These are phyloP conservation scores for Plasmodium reichenowi DNA, from an alignment of 169 alveolate species.

Conservation along the genomic window DNA sequence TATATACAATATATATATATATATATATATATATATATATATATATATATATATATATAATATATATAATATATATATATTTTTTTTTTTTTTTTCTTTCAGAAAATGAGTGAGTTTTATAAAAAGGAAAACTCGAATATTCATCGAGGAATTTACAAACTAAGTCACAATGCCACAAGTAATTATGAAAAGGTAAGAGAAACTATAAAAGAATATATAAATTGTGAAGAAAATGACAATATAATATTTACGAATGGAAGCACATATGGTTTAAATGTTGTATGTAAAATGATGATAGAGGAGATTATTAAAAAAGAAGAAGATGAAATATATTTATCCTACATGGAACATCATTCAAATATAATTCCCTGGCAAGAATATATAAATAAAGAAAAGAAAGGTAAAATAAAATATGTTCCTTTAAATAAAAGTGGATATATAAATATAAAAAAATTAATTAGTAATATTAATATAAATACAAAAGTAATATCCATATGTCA, in stretches of 20 bases:
- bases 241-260: constrained; percentile 84
- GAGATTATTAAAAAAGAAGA: constrained; percentile 51
- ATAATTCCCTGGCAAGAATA: constrained; percentile 84
- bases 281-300: constrained; percentile 74
- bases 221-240: constrained; percentile 76
- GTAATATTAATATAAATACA: constrained; percentile 44
- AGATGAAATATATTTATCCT: constrained; percentile 79
- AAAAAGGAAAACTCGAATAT: constrained; percentile 48
- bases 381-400: constrained; percentile 42
- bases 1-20: no score
- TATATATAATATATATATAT: no score
- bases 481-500: constrained; percentile 81
- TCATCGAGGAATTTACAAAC: constrained; percentile 52
- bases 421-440: constrained; percentile 78
- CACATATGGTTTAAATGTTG: constrained; percentile 82
- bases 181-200: constrained; percentile 76
- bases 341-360: constrained; percentile 84
- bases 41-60: no score
- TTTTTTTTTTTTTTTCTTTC: constrained; percentile 52
- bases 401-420: constrained; percentile 75
- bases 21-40: no score
- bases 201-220: constrained; percentile 54
- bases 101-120: constrained; percentile 61
- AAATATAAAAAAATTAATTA: constrained; percentile 76
- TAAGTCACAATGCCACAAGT: constrained; percentile 62